Base-by-base conservation (phyloP, 306 rosid genomes). In the Gillenia trifoliata region DNA sequence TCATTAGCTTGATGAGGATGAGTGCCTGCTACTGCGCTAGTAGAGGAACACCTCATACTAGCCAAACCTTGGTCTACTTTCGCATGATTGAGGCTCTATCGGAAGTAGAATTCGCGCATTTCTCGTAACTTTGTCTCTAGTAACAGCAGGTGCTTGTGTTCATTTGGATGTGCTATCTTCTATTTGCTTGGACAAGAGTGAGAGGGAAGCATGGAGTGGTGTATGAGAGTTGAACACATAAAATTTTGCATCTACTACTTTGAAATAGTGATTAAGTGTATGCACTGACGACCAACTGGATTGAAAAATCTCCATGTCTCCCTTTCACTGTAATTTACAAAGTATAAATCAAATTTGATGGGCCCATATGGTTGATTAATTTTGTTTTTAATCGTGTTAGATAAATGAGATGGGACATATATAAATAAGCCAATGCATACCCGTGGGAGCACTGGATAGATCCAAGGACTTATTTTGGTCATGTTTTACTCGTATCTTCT, bases 401-500 rank as follows among this genome's bases (percentile, higher is more conserved):
- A 17, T 6, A 45, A 45, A 71, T 36, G 30, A 64, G 20, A 71
- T 1, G 3, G 31, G 31, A 30, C 31, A n/a, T n/a, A n/a, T n/a
- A 30, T 30, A 30, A 3, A 30, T 30, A 30, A 30, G 74, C 64
- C 81, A 28, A 57, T 6, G 22, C 71, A 75, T 84, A 84, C 83
- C 75, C 74, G 49, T n/a, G 60, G 73, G 64, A 78, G 33, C 73
- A 74, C 71, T 72, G 81, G 62, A 81, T 78, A 59, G 59, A 49
- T 68, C 56, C 70, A 25, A 64, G 60, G 78, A 59, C 28, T 77
- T 60, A 17, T 60, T 84, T 55, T 77, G 83, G 68, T 85, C 83
- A 66, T 76, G 79, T 66, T 82, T 88, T 79, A 75, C 86, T 80
- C 86, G 86, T 80, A 80, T 85, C 54, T 52, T 61, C 77, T 71